phyloP scores from a whole-genome alignment of 192 early-diverging fungal species.

The Backusella morwellensis region DNA sequence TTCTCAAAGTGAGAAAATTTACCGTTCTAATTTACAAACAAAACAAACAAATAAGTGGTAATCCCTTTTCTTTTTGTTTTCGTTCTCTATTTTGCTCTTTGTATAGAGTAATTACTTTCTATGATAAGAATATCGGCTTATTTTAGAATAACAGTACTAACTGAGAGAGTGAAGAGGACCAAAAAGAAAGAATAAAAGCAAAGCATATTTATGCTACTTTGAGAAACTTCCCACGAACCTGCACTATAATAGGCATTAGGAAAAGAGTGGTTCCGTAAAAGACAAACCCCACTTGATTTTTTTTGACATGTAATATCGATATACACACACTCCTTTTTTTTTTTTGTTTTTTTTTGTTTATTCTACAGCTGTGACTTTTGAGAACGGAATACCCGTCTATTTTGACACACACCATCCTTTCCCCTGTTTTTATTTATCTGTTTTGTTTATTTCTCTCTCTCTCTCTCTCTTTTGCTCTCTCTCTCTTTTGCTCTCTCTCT shows the following conservation, averaged over 20 bases:
- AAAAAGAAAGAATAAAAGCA: neutral
- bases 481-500: neutral
- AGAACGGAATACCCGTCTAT: neutral
- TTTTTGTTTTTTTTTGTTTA: no score
- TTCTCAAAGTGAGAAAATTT: no score
- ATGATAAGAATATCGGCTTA: no score
- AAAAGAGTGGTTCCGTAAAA: no score
- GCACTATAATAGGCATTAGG: neutral
- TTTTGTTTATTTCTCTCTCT: neutral
- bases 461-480: neutral
- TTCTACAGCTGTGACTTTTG: neutral
- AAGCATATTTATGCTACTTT: neutral
- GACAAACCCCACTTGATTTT: no score
- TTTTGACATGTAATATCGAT: no score
- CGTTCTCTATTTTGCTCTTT: neutral
- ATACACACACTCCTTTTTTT: no score
- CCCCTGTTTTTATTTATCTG: neutral
- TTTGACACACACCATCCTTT: neutral
- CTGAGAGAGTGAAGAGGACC: neutral
- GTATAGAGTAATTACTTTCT: no score
- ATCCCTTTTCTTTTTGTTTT: neutral
- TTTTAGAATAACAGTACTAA: no score
- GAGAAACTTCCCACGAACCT: neutral
- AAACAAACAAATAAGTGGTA: neutral
- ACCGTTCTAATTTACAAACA: neutral